Base-by-base conservation (phyloP, 495 filamentous ascomycete genomes). In the Oidiodendron maius region DNA sequence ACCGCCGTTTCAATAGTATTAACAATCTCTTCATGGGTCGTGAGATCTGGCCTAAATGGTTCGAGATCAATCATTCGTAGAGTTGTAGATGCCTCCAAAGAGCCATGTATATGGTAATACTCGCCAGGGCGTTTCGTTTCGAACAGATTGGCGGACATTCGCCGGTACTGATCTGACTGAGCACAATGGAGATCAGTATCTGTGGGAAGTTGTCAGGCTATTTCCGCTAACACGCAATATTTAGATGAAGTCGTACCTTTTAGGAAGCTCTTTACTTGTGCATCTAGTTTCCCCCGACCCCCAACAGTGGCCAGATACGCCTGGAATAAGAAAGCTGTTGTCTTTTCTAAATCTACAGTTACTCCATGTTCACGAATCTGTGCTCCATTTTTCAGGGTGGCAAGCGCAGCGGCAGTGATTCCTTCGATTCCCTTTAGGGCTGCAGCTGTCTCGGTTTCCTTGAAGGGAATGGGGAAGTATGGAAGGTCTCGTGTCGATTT, bases 51-150 rank as follows among this genome's bases (percentile, higher is more conserved):
- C 8, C 75, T 68, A 34, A 80, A 69, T 0, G 81, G 69, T 15
- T 82, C 77, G 22, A 90, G 68, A 1, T 82, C 83, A 44, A 89
- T 78, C 83, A 87, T 89, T 40, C 77, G 68, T 44, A 89, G 66
- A 2, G 83, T 83, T 5, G 71, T 77, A 10, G 71, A 76, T 15
- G 86, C 85, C 49, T 87, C 82, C 10, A 90, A 62, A 1, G 85
- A 89, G 23, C 86, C 85, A 62, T 89, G 86, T 46, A 89, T 85
- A 59, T 91, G 86, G 59, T 83, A 89, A 59, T 74, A 91, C 56
- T 83, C 72, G 37, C 71, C 76, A 21, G 64, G 69, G 40, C 71
- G 75, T 59, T 78, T 82, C 4, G 84, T 89, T 50, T 75, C 72
- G 66, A 89, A 91, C 11, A 89, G 66, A 61, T 87, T 87, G 12